Evolutionary conservation across 2,329 filamentous ascomycete species (phyloP), one percentile per base, ranked within the genome.

Genomic region (Ophiostoma novo-ulmi): DNA sequence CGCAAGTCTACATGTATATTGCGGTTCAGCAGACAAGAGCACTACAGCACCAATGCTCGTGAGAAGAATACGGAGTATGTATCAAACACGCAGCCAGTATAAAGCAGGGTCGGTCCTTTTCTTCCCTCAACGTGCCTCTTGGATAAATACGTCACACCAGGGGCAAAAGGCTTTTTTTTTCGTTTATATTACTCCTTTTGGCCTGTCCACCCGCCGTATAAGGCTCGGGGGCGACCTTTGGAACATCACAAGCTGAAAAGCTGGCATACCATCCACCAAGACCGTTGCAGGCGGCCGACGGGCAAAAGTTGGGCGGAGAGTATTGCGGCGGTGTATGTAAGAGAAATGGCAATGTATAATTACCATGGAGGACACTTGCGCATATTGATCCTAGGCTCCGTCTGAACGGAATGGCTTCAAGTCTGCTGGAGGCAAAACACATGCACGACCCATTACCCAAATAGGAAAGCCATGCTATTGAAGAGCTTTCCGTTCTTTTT

Each of bases 371-470:
- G 13, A 48, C 20, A 7, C 8, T 6, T 63, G 58, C 2, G 58
- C 26, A 17, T 31, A 35, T 26, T 61, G 26, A 14, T 61, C 26
- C 17, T 48, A 20, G 17, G 17, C 44, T 48, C 44, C 44, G 44
- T 48, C n/a, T 48, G 6, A 20, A 7, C 13, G 41, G 41, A 3
- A 20, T 14, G 31, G 22, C 55, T 31, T 61, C 3, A 1, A 3
- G 8, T 44, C 39, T n/a, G 44, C 44, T 52, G 44, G 63, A 48
- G 48, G 52, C 31, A 44, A 66, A 69, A 69, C 48, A 67, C 67
- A 65, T 66, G 65, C 70, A 68, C 55, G 66, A 70, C 70, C 66
- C 55, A 68, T 70, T 68, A 11, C 69, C 69, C 1, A 17, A 36
- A 7, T 35, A 31, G 44, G 66, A 35, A 35, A 52, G 41, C 41